Evolutionary conservation across 2,329 filamentous ascomycete genomes (phyloP), one percentile per base, ranked within the genome.

Genomic region (Neofusicoccum cordaticola): DNA sequence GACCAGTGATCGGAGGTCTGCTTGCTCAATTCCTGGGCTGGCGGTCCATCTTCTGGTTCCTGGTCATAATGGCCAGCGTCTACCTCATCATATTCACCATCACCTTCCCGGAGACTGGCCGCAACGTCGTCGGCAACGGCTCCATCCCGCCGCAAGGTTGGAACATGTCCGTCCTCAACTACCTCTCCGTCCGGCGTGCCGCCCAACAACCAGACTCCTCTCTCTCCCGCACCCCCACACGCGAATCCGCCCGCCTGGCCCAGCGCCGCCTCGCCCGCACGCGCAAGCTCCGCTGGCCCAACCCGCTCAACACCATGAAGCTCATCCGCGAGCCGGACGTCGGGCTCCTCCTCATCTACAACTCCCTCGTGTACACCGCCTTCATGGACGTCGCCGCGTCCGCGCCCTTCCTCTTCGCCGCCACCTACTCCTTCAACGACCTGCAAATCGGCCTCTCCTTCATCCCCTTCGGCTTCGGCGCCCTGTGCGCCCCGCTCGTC

Each of bases 381-480:
- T 82, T 80, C 71, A 81, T 82, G 69, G 76, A 78, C 44, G 65
- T 66, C 12, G 48, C 53, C 22, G 35, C 80, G 1, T 74, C 77
- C 1, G 75, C 83, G 2, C 82, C 84, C 0, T 80, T 79, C 4
- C 75, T 81, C 3, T 82, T 83, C 66, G 70, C 74, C 12, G 65
- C 77, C 5, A 77, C 81, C 2, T 85, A 85, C 67, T 71, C 73
- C 22, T 81, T 83, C 69, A 73, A 76, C 68, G 76, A 82, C 60
- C 75, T 85, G 11, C 75, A 85, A 66, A 77, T 83, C 45, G 78
- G 78, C 2, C 69, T 80, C 6, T 71, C 66, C 8, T 83, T 76
- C 66, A 71, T 75, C 17, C 74, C 79, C 0, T 75, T 79, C 44
- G 79, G 77, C 12, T 63, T 72, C 5, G 80, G 80, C 4, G 71